phyloP scores from a whole-genome alignment of 2,329 filamentous ascomycete species.

The Aspergillus pseudoglaucus region DNA sequence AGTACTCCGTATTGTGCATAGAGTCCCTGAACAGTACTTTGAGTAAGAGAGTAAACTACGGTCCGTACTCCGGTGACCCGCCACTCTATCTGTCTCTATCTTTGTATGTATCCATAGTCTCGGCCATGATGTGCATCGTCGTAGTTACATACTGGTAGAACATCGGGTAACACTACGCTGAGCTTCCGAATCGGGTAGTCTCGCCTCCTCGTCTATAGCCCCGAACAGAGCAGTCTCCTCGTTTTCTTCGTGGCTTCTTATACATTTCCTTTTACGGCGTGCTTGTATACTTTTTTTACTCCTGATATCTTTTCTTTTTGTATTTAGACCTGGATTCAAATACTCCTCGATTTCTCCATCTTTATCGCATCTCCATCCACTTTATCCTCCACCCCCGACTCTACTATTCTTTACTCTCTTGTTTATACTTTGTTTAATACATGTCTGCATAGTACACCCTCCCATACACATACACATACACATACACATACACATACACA shows the following conservation, averaged over 20 bases:
- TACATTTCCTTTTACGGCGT: neutral
- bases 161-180: neutral
- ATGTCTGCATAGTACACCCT: neutral
- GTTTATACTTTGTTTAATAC: neutral
- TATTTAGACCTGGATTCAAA: too few species aligned
- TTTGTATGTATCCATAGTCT: neutral
- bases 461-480: neutral
- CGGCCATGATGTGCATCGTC: neutral
- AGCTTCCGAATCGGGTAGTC: neutral
- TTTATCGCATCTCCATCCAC: neutral
- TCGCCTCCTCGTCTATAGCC: neutral
- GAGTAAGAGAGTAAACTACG: too few species aligned
- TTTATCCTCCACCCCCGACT: neutral
- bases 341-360: neutral
- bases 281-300: neutral
- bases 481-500: too few species aligned
- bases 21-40: too few species aligned
- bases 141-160: neutral
- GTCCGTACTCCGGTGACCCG: too few species aligned
- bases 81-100: neutral
- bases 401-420: conserved; percentile 1
- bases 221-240: neutral
- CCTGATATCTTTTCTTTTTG: neutral
- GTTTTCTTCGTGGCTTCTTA: neutral
- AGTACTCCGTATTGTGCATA: neutral